Percentiles rank a stretch among this genome's conserved stretches.
These are phyloP conservation scores for Edaphochlamys debaryana DNA, from an alignment of 139 green algal genomes.

Conservation along the genomic window DNA sequence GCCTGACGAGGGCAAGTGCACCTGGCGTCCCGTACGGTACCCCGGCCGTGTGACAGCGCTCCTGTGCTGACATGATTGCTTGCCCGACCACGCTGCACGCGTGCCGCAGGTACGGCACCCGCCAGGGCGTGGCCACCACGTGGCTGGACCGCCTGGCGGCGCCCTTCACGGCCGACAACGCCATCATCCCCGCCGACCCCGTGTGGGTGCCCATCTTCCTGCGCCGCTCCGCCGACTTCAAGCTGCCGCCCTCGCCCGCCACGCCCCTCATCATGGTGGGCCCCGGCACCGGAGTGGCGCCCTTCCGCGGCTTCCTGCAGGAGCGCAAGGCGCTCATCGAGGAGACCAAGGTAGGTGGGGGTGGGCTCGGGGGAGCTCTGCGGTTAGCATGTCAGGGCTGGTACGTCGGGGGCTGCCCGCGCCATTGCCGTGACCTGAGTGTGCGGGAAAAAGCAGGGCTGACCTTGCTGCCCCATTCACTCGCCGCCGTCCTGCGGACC, in stretches of 20 bases:
- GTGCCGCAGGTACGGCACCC: constrained; percentile 51
- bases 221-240: constrained; percentile 43
- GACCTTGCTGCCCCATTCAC: too few species aligned
- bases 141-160: constrained; percentile 77
- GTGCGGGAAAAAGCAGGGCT: too few species aligned
- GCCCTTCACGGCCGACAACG: constrained; percentile 23
- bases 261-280: constrained; percentile 89
- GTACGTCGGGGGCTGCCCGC: not conserved
- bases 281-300: constrained; percentile 89
- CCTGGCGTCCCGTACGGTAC: too few species aligned
- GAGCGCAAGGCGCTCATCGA: constrained; percentile 41
- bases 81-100: too few species aligned
- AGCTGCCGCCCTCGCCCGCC: constrained; percentile 40
- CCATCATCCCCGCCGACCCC: not conserved
- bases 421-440: too few species aligned
- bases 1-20: too few species aligned
- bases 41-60: too few species aligned
- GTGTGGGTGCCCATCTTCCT: constrained; percentile 52
- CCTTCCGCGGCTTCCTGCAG: constrained; percentile 91
- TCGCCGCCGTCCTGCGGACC: too few species aligned
- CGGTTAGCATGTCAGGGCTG: not conserved
- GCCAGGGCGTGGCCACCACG: constrained; percentile 80
- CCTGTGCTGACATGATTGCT: too few species aligned
- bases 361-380: not conserved
- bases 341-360: not conserved